Conservation (phyloP, 345 rosid genomes). For the Pistacia atlantica region DNA sequence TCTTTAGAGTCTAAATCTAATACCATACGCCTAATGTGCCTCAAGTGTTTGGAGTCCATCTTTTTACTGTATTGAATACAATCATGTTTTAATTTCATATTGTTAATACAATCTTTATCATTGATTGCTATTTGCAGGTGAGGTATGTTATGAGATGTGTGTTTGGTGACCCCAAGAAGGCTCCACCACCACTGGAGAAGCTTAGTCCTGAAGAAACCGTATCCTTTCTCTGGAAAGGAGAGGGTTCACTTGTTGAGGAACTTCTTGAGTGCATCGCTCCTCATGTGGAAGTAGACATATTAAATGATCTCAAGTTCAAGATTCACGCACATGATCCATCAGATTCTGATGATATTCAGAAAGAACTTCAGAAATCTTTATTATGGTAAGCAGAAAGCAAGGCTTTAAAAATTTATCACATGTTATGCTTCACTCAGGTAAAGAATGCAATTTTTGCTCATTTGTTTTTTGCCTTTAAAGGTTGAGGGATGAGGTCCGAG, state of each 20-base stretch:
- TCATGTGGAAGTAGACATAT: slow-evolving; percentile 57
- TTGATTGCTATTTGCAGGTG: slow-evolving; percentile 54
- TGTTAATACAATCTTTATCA: not conserved
- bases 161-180: slow-evolving; percentile 89
- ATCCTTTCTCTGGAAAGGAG: slow-evolving; percentile 84
- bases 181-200: slow-evolving; percentile 95
- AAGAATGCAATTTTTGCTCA: slow-evolving; percentile 9
- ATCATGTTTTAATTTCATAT: not conserved
- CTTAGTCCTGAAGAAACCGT: slow-evolving; percentile 75
- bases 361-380: slow-evolving; percentile 80
- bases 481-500: slow-evolving; percentile 94
- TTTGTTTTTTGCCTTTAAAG: slow-evolving; percentile 38
- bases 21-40: not conserved
- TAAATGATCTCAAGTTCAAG: slow-evolving; percentile 74
- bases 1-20: not conserved
- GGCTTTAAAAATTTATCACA: slow-evolving; percentile 11
- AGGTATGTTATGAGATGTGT: slow-evolving; percentile 92
- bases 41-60: slow-evolving; percentile 1
- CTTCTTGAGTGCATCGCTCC: slow-evolving; percentile 83
- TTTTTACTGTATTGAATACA: slow-evolving; percentile 4
- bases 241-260: slow-evolving; percentile 87
- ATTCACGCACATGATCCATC: slow-evolving; percentile 74
- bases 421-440: slow-evolving; percentile 11
- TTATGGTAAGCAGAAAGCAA: slow-evolving; percentile 67
- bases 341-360: slow-evolving; percentile 57